Evolutionary conservation across 1,139 yeast genomes (phyloP).

Genomic region (Pichia sp.): DNA sequence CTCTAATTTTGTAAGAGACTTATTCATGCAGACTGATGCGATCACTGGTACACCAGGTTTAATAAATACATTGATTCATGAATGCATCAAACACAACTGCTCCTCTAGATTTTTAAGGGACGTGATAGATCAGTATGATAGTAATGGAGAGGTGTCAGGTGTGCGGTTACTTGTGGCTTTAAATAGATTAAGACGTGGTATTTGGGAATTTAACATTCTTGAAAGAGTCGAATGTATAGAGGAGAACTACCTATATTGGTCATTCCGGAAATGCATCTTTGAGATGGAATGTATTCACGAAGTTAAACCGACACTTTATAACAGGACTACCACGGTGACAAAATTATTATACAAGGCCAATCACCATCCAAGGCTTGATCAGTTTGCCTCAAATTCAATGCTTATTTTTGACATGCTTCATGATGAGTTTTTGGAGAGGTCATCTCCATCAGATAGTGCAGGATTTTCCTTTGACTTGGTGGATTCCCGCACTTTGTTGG

Average conservation of each 20-base stretch:
- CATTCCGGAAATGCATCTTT: constrained; percentile 12
- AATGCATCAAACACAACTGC: constrained; percentile 12
- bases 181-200: constrained; percentile 9
- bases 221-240: constrained; percentile 12
- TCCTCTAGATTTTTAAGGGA: constrained; percentile 10
- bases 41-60: constrained; percentile 7
- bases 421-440: constrained; percentile 12
- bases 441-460: constrained; percentile 1
- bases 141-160: constrained; percentile 11
- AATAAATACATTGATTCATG: constrained; percentile 8
- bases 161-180: constrained; percentile 8
- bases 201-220: constrained; percentile 13
- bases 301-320: constrained; percentile 10
- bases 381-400: constrained; percentile 11
- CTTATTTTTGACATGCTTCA: constrained; percentile 12
- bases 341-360: constrained; percentile 10
- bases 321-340: constrained; percentile 8
- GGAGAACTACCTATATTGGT: constrained; percentile 9
- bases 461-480: constrained; percentile 10
- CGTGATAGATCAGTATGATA: constrained; percentile 13
- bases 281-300: constrained; percentile 13
- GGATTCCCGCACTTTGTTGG: constrained; percentile 3
- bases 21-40: constrained; percentile 5
- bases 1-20: background rate
- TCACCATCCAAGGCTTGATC: constrained; percentile 7